Percentiles rank a stretch among this genome's conserved stretches.
Conservation (phyloP, 2,329 filamentous ascomycete species). For the Aspergillus brasiliensis region DNA sequence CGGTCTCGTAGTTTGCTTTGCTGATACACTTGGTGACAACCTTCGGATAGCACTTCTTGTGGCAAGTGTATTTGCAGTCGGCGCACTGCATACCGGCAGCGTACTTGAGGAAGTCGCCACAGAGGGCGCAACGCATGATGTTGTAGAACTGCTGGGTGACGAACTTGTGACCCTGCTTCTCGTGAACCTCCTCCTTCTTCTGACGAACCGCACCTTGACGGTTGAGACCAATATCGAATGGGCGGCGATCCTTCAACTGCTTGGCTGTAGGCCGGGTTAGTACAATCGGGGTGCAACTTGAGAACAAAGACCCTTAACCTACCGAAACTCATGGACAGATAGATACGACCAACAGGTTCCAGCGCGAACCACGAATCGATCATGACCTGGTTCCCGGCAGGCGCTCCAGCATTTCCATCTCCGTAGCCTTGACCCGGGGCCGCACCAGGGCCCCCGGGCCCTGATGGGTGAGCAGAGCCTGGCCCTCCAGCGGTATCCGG, state of each 20-base stretch:
- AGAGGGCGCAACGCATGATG: constrained; percentile 98
- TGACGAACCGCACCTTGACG: constrained; percentile 96
- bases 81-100: constrained; percentile 98
- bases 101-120: constrained; percentile 97
- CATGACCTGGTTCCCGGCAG: constrained; percentile 38
- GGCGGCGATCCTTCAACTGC: constrained; percentile 78
- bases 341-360: constrained; percentile 89
- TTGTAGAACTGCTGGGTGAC: constrained; percentile 99
- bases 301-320: constrained; percentile 25
- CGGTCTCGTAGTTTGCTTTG: constrained; percentile 97
- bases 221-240: constrained; percentile 85
- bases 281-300: background rate
- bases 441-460: constrained; percentile 26
- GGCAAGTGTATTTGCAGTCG: constrained; percentile 99
- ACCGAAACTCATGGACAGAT: constrained; percentile 85
- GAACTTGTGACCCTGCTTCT: constrained; percentile 99
- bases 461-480: constrained; percentile 31
- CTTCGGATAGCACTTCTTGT: constrained; percentile 94
- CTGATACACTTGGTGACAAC: constrained; percentile 99
- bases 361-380: constrained; percentile 97
- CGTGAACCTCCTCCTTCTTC: constrained; percentile 95
- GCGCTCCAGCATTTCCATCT: constrained; percentile 34
- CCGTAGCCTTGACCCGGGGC: constrained; percentile 31
- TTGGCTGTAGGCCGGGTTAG: constrained; percentile 60
- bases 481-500: constrained; percentile 58